These are phyloP conservation scores for Primulina huaijiensis DNA, from an alignment of 257 asterid genomes.

Conservation along the genomic window DNA sequence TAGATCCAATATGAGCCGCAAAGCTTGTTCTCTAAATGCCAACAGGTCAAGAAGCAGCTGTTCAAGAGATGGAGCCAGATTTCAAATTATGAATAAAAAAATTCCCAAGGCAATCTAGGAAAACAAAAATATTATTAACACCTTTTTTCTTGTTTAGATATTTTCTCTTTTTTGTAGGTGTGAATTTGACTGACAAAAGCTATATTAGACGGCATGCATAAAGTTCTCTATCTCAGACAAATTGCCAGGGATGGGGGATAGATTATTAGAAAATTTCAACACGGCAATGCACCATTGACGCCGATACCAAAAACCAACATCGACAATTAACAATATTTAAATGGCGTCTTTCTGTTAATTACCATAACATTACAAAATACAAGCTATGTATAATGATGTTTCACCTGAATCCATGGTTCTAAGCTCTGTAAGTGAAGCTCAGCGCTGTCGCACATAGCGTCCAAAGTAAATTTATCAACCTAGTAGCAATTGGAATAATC, in stretches of 20 bases:
- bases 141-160: not conserved
- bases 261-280: slow-evolving; percentile 15
- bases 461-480: slow-evolving; percentile 94
- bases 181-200: slow-evolving; percentile 12
- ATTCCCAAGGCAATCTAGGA: slow-evolving; percentile 13
- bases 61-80: slow-evolving; percentile 31
- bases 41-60: slow-evolving; percentile 98
- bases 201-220: not conserved
- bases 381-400: slow-evolving; percentile 12
- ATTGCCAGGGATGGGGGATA: slow-evolving; percentile 1
- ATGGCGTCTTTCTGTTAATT: not conserved
- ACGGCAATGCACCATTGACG: not conserved
- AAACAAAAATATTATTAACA: slow-evolving; percentile 11
- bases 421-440: slow-evolving; percentile 88
- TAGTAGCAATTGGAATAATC: slow-evolving; percentile 31
- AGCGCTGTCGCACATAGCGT: slow-evolving; percentile 75
- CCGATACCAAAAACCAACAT: not conserved
- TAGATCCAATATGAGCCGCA: slow-evolving; percentile 93
- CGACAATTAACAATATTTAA: not conserved
- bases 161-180: slow-evolving; percentile 15
- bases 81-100: slow-evolving; percentile 9
- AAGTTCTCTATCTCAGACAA: slow-evolving; percentile 15
- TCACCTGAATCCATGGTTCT: slow-evolving; percentile 97
- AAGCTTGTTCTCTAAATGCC: slow-evolving; percentile 97
- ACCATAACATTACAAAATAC: slow-evolving; percentile 12